Base-by-base conservation (phyloP, 108 stramenopile species). In the Cyclotella distinguenda region DNA sequence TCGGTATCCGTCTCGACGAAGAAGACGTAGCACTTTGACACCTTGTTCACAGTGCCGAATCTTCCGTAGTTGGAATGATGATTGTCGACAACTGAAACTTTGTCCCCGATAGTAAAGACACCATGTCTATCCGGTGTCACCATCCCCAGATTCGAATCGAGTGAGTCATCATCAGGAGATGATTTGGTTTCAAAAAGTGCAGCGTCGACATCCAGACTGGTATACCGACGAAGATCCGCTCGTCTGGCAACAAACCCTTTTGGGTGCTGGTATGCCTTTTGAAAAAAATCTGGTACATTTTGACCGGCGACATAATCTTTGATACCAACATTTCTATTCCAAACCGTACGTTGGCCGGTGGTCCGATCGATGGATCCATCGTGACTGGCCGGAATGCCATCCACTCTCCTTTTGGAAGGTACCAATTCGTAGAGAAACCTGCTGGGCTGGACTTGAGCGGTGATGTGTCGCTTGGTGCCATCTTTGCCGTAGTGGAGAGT, bases 361-460 rank as follows among this genome's bases (percentile, higher is more conserved):
- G 38, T 65, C 8, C 38, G 21, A 27, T n/a, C n/a, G n/a, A 47
- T 5, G 36, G 60, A 32, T 48, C 48, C 55, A 30, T 43, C 64
- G 13, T 21, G 60, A 27, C 36, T 42, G 40, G 55, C 72, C 8
- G 54, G 30, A 39, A 65, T 28, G n/a, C 63, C 74, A 54, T 80
- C 76, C 19, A 54, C 46, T 9, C 32, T 54, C 45, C 47, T 64
- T 15, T 72, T 66, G 0, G 74, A 68, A 19, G 81, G 81, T 5
- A 78, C 60, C 21, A 83, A 50, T 27, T 83, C 82, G 28, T 80
- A 76, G 7, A 83, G 59, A 56, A 83, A 83, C 8, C 82, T 70
- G 62, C 82, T 83, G 11, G 82, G 82, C 36, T 52, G 44, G 12
- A 75, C 79, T 40, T 80, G 82, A 36, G 45, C 33, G 21, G 79